A percentile compares a stretch with the other conserved stretches of the same genome.
Evolutionary conservation across 257 asterid genomes (phyloP).

Genomic region (Cynanchum wilfordii): DNA sequence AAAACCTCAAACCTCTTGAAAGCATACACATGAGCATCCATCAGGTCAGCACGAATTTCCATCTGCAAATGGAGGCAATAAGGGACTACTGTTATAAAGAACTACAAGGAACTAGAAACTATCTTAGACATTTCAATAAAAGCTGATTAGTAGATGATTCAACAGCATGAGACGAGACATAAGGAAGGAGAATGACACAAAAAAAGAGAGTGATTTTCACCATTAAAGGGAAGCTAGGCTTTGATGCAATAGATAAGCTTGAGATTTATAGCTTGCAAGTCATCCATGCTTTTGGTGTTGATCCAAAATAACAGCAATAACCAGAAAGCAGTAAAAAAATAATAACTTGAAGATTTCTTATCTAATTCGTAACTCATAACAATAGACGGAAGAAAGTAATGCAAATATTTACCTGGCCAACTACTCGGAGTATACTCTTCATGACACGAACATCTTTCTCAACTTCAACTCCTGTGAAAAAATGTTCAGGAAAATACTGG

Average conservation of each 20-base stretch:
- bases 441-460: constrained; percentile 79
- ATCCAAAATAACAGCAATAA: not conserved
- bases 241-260: not conserved
- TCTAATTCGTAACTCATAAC: not conserved
- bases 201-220: not conserved
- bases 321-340: not conserved
- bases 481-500: constrained; percentile 24
- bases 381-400: not conserved
- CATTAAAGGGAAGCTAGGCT: not conserved
- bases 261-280: not conserved
- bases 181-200: not conserved
- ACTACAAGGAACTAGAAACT: not conserved
- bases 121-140: not conserved
- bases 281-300: not conserved
- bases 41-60: constrained; percentile 89
- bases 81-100: constrained; percentile 5
- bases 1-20: constrained; percentile 77
- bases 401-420: constrained; percentile 59
- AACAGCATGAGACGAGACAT: not conserved
- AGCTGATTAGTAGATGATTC: not conserved
- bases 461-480: constrained; percentile 63
- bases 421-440: constrained; percentile 87
- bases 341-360: not conserved
- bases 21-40: constrained; percentile 99
- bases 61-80: constrained; percentile 46